Evolutionary conservation across 805 yeast species (phyloP), one percentile per base, ranked within the genome.

Genomic region (Monosporozyma unispora): DNA sequence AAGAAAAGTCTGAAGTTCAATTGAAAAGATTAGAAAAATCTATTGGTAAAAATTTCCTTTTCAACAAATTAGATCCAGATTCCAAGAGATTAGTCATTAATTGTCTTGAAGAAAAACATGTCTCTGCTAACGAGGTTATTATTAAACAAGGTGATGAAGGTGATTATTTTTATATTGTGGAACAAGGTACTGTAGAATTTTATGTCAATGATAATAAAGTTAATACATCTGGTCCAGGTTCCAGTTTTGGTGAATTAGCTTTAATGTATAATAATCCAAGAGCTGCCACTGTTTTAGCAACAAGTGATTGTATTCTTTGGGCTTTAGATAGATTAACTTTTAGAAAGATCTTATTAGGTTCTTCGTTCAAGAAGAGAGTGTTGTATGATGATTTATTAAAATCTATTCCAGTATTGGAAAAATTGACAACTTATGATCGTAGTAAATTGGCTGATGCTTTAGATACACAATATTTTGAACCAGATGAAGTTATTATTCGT

Each of bases 201-300:
- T 77, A 75, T 57, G 90, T 85, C 29, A 79, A 87, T 64, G 69
- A 65, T 21, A 64, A 76, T 42, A 77, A 80, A 60, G 91, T 89
- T 38, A 82, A 79, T 62, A 73, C 84, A 1, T 77, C 87, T 14
- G 84, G 87, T 8, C 81, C 87, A 37, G 97, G 98, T 6, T 80
- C 95, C 4, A 82, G 91, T 43, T 93, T 93, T 69, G 99, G 99
- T 63, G 99, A 93, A 69, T 77, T 93, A 61, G 99, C 99, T 2
- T 76, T 93, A 59, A 89, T 93, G 96, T 91, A 93, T 72, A 91
- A 93, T 68, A 82, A 96, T 19, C 97, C 97, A 54, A 82, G 99
- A 70, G 98, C 98, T 6, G 98, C 98, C 9, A 88, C 98, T 1
- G 97, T 87, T 1, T 60, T 76, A 23, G 90, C 96, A 9, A 67